phyloP scores from a whole-genome alignment of 2,329 filamentous ascomycete genomes.

The Aspergillus brasiliensis region DNA sequence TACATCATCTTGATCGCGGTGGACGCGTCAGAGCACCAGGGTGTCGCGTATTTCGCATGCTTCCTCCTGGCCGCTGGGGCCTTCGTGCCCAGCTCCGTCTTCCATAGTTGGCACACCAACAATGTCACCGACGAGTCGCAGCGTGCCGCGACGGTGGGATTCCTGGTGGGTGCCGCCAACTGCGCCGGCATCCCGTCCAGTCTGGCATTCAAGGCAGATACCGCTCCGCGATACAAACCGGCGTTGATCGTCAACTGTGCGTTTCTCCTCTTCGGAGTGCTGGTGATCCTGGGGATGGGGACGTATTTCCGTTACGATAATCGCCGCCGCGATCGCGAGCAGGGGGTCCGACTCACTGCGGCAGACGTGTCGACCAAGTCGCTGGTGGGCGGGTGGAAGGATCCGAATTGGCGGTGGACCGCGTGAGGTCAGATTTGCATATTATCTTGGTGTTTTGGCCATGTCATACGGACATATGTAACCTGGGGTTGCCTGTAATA shows the following conservation, averaged over 20 bases:
- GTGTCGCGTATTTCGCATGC: constrained; percentile 16
- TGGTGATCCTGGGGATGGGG: constrained; percentile 12
- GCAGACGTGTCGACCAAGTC: constrained; percentile 12
- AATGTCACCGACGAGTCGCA: constrained; percentile 12
- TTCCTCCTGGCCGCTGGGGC: constrained; percentile 14
- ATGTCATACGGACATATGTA: neutral
- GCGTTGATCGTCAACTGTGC: constrained; percentile 15
- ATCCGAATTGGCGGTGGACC: constrained; percentile 18
- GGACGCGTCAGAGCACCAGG: constrained; percentile 9
- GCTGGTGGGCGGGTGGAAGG: constrained; percentile 12
- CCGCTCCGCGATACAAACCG: constrained; percentile 12
- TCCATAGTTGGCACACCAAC: constrained; percentile 19
- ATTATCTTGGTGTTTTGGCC: neutral
- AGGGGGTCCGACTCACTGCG: constrained; percentile 12
- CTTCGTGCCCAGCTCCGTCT: constrained; percentile 12
- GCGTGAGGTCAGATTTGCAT: neutral
- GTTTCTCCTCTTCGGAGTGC: constrained; percentile 7
- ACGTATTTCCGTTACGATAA: constrained; percentile 15
- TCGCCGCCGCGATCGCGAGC: constrained; percentile 6
- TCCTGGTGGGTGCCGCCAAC: constrained; percentile 17
- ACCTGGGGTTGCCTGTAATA: neutral
- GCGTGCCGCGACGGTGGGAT: constrained; percentile 13
- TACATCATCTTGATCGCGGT: constrained; percentile 18
- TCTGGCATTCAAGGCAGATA: constrained; percentile 14
- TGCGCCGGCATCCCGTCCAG: constrained; percentile 17